phyloP scores from a whole-genome alignment of 176 grass and related monocot genomes.

The Ananas comosus region DNA sequence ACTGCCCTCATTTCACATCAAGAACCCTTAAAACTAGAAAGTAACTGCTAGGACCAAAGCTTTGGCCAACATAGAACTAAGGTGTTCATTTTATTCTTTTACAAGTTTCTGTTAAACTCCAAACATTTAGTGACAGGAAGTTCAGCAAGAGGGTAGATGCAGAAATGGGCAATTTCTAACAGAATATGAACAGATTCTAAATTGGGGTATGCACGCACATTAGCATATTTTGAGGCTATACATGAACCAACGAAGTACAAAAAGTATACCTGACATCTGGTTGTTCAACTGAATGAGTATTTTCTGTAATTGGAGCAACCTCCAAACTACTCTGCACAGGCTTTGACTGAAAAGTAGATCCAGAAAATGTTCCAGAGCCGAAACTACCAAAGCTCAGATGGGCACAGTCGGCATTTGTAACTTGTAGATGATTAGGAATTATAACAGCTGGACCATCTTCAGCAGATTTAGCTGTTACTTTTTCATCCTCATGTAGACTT shows the following conservation, averaged over 20 bases:
- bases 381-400: slow-evolving; percentile 97
- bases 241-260: slow-evolving; percentile 1
- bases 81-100: too few relatives aligned
- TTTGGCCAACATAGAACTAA: too few relatives aligned
- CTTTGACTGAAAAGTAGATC: slow-evolving; percentile 48
- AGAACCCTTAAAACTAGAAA: too few relatives aligned
- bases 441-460: slow-evolving; percentile 93
- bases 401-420: slow-evolving; percentile 68
- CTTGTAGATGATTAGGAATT: slow-evolving; percentile 91
- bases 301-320: slow-evolving; percentile 28
- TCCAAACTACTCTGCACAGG: slow-evolving; percentile 34
- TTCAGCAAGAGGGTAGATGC: too few relatives aligned
- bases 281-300: slow-evolving; percentile 46
- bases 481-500: slow-evolving; percentile 63
- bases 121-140: too few relatives aligned
- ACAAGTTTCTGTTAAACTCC: too few relatives aligned
- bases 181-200: too few relatives aligned
- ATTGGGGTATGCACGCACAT: too few relatives aligned
- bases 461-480: slow-evolving; percentile 22
- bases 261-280: slow-evolving; percentile 45
- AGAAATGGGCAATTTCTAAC: too few relatives aligned
- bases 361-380: slow-evolving; percentile 91
- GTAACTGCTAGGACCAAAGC: too few relatives aligned
- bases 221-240: too few relatives aligned
- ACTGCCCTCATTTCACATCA: too few relatives aligned